Conservation (phyloP, 108 stramenopile genomes). For the Skeletonema grethae region DNA sequence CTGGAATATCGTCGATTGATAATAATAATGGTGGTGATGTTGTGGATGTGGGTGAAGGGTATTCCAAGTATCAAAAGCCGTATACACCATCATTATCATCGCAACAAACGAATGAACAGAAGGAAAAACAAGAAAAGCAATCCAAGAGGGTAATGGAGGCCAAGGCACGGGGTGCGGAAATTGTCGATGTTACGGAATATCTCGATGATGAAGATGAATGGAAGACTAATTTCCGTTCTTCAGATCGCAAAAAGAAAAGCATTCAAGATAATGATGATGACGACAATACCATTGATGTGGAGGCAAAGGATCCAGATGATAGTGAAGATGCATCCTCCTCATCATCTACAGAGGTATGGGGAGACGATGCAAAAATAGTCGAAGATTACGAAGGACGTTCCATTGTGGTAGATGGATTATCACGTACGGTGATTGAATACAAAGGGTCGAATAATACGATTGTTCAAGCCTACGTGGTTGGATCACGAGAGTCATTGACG, state of each 20-base stretch:
- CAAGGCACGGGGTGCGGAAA: conserved; percentile 63
- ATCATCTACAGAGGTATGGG: conserved; percentile 82
- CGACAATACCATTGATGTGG: conserved; percentile 1
- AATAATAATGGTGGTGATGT: not conserved
- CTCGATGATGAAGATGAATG: conserved; percentile 66
- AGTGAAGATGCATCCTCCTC: conserved; percentile 31
- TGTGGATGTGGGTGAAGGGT: not conserved
- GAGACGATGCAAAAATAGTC: conserved; percentile 76
- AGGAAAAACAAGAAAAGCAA: not conserved
- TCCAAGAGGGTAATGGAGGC: conserved; percentile 44
- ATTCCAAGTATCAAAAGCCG: conserved; percentile 27
- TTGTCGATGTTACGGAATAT: conserved; percentile 77
- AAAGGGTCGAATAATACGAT: conserved; percentile 66
- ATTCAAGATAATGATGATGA: conserved; percentile 3
- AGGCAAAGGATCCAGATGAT: conserved; percentile 5
- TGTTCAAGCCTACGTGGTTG: conserved; percentile 85
- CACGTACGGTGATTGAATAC: conserved; percentile 74
- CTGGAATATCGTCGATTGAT: not conserved
- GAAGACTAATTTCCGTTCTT: conserved; percentile 46
- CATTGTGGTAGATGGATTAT: conserved; percentile 72
- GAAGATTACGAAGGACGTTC: conserved; percentile 81
- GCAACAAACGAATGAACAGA: not conserved
- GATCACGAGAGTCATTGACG: conserved; percentile 68
- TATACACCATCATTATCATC: not conserved
- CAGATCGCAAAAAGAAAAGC: conserved; percentile 8